Percentiles rank a stretch among this genome's conserved stretches.
These are phyloP conservation scores for Colletotrichum sp. DNA, from an alignment of 2,329 filamentous ascomycete genomes.

Conservation along the genomic window DNA sequence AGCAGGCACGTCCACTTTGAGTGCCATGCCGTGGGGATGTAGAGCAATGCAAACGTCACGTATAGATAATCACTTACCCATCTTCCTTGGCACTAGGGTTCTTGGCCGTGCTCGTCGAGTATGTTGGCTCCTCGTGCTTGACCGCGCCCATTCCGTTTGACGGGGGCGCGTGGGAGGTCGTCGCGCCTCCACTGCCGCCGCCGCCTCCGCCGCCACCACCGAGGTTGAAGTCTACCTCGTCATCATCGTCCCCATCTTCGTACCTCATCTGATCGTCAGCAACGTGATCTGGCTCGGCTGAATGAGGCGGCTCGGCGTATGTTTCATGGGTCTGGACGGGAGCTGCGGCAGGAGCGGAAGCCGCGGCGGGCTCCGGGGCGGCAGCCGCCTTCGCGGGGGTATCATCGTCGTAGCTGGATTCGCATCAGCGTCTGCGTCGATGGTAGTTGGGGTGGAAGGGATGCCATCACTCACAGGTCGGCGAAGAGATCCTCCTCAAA, in stretches of 20 bases:
- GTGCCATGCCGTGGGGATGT: neutral
- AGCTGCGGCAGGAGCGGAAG: conserved; percentile 27
- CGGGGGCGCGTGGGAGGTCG: neutral
- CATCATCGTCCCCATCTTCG: conserved; percentile 55
- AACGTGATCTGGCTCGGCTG: conserved; percentile 41
- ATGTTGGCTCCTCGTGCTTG: conserved; percentile 34
- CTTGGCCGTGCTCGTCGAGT: conserved; percentile 35
- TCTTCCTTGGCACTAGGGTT: conserved; percentile 83
- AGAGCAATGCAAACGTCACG: conserved; percentile 4
- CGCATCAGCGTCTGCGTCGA: neutral
- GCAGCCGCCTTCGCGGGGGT: conserved; percentile 47
- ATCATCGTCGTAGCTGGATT: conserved; percentile 68
- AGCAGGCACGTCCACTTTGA: neutral
- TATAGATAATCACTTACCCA: conserved; percentile 67
- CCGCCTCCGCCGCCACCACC: conserved; percentile 33
- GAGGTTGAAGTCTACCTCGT: conserved; percentile 64
- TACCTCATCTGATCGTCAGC: conserved; percentile 43
- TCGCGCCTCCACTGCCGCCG: neutral
- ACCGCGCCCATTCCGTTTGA: conserved; percentile 10
- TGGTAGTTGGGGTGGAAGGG: conserved; percentile 23
- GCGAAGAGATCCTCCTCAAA: conserved; percentile 95
- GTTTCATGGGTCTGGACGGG: conserved; percentile 30
- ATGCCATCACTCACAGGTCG: conserved; percentile 73
- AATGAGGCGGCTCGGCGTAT: conserved; percentile 27
- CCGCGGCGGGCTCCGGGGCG: conserved; percentile 36